Evolutionary conservation across 225 moss, liverwort and hornwort species (phyloP), one percentile per base, ranked within the genome.

Genomic region (Sphagnum contortum): DNA sequence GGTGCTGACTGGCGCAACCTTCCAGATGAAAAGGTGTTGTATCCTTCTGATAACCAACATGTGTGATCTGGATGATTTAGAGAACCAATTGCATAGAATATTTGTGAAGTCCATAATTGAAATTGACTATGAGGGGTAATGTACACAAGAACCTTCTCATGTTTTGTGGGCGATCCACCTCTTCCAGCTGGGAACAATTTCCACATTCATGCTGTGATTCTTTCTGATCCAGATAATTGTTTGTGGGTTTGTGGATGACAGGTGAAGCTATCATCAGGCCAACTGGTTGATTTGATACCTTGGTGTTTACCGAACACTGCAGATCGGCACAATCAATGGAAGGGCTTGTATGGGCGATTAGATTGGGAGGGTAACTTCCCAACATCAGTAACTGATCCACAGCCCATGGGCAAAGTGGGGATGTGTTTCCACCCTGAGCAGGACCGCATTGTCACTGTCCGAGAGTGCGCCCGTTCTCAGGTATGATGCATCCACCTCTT

Each of bases 301-400:
- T 98, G 96, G 96, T 98, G 96, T 64, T 77, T 98, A 57, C 96
- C 96, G 6, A 93, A 98, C 68, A 98, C 96, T 49, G 96, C 96
- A 44, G 96, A 72, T 47, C 87, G 96, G 29, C 96, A 98, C 68
- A 98, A 98, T 60, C 96, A 98, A 66, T 98, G 96, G 96, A 98
- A 98, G 74, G 96, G 96, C 62, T 76, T 98, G 56, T 98, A 62
- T 73, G 96, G 96, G 55, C 85, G 96, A 45, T 73, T 98, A 48
- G 96, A 98, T 71, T 98, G 96, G 96, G 90, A 91, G 70, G 96
- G 96, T n/a, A 98, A 98, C 64, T 98, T 98, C 45, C 96, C 96
- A 2, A 98, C 96, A 6, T 98, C 96, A 5, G 85, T 98, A n/a
- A 98, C 96, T 45, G 96, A 98, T 73, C 96, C 96, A 11, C 96